Percentiles rank a stretch among this genome's conserved stretches.
Evolutionary conservation across 257 asterid genomes (phyloP).

Genomic region (Nicotiana undulata): DNA sequence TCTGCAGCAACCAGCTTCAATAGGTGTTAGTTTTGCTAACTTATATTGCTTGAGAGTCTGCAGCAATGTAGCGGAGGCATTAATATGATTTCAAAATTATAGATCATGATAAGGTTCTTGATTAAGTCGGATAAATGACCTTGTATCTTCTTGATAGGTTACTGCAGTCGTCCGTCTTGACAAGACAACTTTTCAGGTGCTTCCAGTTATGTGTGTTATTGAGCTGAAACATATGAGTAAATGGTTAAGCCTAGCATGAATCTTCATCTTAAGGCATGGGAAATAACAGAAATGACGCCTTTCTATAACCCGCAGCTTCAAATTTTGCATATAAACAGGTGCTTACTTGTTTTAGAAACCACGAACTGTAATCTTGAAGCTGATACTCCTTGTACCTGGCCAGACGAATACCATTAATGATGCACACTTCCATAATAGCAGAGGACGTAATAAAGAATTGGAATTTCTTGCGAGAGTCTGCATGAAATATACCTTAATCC

Average conservation of each 20-base stretch:
- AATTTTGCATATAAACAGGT: neutral
- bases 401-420: conserved; percentile 3
- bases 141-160: conserved; percentile 55
- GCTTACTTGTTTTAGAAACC: conserved; percentile 84
- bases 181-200: conserved; percentile 74
- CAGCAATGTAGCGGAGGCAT: conserved; percentile 8
- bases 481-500: conserved; percentile 51
- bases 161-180: conserved; percentile 69
- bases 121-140: conserved; percentile 30
- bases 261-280: neutral
- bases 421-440: neutral
- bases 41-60: conserved; percentile 62
- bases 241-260: neutral
- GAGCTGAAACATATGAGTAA: conserved; percentile 40
- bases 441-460: neutral
- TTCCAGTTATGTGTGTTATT: conserved; percentile 75
- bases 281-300: neutral
- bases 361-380: conserved; percentile 80
- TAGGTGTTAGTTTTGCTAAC: conserved; percentile 66
- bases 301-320: neutral
- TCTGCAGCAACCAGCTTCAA: conserved; percentile 92
- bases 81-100: neutral
- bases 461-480: neutral
- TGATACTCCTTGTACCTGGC: conserved; percentile 88
- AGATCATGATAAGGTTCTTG: neutral